Percentiles rank a stretch among this genome's conserved stretches.
These are phyloP conservation scores for Gnomoniopsis smithogilvyi DNA, from an alignment of 2,329 filamentous ascomycete species.

Conservation along the genomic window DNA sequence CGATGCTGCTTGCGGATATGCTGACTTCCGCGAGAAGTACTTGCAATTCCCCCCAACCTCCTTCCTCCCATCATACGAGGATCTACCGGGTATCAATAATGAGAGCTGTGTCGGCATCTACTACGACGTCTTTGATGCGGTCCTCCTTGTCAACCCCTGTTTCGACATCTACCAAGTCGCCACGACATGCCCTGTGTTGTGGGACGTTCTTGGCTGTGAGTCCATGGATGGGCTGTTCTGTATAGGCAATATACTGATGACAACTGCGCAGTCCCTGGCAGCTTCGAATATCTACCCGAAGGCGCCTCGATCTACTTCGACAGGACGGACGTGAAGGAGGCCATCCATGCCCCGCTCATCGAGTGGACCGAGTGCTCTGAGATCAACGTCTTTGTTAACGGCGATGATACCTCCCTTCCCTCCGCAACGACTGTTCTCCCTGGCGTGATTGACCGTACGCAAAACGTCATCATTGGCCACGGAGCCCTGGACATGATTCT, in stretches of 20 bases:
- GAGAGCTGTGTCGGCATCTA: conserved; percentile 56
- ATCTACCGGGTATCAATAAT: conserved; percentile 33
- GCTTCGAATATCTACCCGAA: conserved; percentile 58
- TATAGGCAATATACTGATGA: neutral
- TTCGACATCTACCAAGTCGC: conserved; percentile 75
- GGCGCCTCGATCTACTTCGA: conserved; percentile 68
- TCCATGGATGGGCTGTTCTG: neutral
- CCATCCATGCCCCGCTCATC: conserved; percentile 26
- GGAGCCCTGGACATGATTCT: conserved; percentile 66
- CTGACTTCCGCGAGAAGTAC: conserved; percentile 56
- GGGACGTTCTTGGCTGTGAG: conserved; percentile 62
- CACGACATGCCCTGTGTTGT: conserved; percentile 67
- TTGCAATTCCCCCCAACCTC: conserved; percentile 67
- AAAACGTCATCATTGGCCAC: conserved; percentile 68
- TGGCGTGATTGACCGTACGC: conserved; percentile 65
- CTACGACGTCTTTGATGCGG: conserved; percentile 51
- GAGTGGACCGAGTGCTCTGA: conserved; percentile 56
- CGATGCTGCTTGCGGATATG: conserved; percentile 59
- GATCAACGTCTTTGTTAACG: conserved; percentile 34
- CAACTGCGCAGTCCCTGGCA: conserved; percentile 48
- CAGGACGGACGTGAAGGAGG: conserved; percentile 62
- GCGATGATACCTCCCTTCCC: conserved; percentile 22
- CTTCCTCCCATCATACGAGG: conserved; percentile 44
- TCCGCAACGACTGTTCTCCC: conserved; percentile 41
- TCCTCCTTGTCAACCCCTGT: conserved; percentile 65